Conservation (phyloP, 176 grass and related monocot species). For the sorghum (Sorghum bicolor) region DNA sequence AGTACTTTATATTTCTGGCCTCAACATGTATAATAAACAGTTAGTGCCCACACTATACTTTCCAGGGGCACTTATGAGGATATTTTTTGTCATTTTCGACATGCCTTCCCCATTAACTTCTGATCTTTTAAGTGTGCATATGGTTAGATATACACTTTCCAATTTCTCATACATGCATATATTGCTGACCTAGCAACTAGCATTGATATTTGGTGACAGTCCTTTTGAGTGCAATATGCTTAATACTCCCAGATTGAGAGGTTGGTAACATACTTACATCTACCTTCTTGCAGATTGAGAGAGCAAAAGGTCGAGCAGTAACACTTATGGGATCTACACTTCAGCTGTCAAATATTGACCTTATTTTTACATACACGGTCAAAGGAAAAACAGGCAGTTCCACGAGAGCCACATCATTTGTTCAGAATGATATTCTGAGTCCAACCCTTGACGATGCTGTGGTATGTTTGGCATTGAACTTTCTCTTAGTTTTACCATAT, state of each 20-base stretch:
- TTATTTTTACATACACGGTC: constrained; percentile 72
- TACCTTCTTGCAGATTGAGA: constrained; percentile 66
- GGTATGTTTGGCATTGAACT: constrained; percentile 35
- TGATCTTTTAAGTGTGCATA: not conserved
- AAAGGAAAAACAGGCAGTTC: constrained; percentile 59
- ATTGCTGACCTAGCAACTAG: not conserved
- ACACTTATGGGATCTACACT: constrained; percentile 83
- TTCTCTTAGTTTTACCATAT: not conserved
- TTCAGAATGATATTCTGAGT: constrained; percentile 91
- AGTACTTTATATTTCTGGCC: not conserved
- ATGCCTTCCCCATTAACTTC: not conserved
- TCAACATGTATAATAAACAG: not conserved
- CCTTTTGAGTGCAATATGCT: not conserved
- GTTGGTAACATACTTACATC: not conserved
- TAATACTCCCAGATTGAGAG: not conserved
- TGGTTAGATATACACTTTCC: not conserved
- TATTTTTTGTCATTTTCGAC: constrained; percentile 9
- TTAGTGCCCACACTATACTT: not conserved
- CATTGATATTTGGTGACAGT: not conserved
- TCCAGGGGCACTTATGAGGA: not conserved
- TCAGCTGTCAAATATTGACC: constrained; percentile 91
- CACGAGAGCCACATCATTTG: constrained; percentile 37
- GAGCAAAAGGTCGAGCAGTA: constrained; percentile 73
- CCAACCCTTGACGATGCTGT: constrained; percentile 68
- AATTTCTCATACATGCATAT: not conserved